phyloP scores from a whole-genome alignment of 225 moss, liverwort and hornwort species.

The Polytrichum formosum region DNA sequence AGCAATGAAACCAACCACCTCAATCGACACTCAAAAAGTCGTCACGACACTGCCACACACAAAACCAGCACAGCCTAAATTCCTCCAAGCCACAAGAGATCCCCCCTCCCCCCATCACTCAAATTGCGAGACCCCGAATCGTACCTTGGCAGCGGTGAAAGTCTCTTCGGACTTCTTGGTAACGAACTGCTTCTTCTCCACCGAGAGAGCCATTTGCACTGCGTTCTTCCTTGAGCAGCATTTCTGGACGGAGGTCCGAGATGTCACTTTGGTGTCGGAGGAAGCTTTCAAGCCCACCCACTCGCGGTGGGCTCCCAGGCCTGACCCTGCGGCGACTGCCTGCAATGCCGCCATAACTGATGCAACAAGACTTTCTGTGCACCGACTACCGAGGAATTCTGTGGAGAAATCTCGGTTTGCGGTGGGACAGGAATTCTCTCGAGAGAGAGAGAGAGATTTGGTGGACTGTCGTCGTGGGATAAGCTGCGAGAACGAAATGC shows the following conservation, averaged over 20 bases:
- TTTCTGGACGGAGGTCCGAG: background rate
- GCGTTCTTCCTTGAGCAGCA: background rate
- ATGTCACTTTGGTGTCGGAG: background rate
- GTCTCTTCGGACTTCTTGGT: slow-evolving; percentile 89
- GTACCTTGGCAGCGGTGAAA: slow-evolving; percentile 80
- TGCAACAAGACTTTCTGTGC: background rate
- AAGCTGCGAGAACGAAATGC: no score
- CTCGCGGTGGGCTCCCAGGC: slow-evolving; percentile 7
- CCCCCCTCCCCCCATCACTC: background rate
- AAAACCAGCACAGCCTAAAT: background rate
- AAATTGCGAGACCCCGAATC: background rate
- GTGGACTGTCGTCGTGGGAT: no score
- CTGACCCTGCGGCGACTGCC: slow-evolving; percentile 6
- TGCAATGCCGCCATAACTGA: slow-evolving; percentile 38
- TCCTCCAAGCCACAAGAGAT: background rate
- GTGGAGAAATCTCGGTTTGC: background rate
- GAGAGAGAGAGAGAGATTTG: no score
- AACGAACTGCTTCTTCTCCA: slow-evolving; percentile 69
- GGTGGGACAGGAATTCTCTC: no score
- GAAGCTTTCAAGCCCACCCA: slow-evolving; percentile 40
- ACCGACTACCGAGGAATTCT: background rate
- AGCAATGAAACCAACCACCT: background rate
- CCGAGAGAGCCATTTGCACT: slow-evolving; percentile 46
- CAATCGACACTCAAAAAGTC: background rate
- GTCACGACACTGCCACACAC: background rate